Evolutionary conservation across 139 green algal species (phyloP).

Genomic region (Chlorella ohadii): DNA sequence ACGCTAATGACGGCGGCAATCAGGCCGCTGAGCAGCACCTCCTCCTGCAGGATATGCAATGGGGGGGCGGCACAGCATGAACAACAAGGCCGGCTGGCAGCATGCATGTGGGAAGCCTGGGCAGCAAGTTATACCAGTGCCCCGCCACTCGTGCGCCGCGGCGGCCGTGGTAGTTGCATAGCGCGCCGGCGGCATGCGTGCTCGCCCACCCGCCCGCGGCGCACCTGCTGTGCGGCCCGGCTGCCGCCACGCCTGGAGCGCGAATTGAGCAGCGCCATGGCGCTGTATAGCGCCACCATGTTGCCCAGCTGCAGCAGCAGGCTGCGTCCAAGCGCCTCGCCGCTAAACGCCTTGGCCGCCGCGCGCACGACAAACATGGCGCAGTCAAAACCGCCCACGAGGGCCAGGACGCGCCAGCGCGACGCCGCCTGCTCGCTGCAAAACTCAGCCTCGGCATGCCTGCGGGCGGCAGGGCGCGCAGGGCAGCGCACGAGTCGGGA

Average conservation of each 20-base stretch:
- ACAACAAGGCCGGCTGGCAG: no score
- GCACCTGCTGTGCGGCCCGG: constrained; percentile 21
- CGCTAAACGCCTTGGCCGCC: background rate
- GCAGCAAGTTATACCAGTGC: no score
- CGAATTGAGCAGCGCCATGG: constrained; percentile 67
- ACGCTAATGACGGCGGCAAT: constrained; percentile 13
- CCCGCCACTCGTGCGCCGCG: no score
- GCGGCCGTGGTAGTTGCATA: no score
- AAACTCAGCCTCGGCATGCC: constrained; percentile 62
- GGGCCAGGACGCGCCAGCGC: constrained; percentile 69
- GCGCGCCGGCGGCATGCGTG: background rate
- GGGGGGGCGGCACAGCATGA: background rate
- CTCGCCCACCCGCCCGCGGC: background rate
- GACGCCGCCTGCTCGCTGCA: constrained; percentile 56
- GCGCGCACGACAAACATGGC: constrained; percentile 25
- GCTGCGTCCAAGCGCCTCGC: background rate
- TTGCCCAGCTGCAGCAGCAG: constrained; percentile 67
- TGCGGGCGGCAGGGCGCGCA: constrained; percentile 9
- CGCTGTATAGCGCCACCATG: constrained; percentile 70
- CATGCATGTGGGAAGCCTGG: no score
- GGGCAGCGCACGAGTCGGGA: no score
- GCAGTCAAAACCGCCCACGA: constrained; percentile 77
- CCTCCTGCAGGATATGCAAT: constrained; percentile 64
- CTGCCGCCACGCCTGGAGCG: constrained; percentile 51
- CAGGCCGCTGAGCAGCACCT: constrained; percentile 71